Conservation (phyloP, 768 basidiomycete species). For the Tylopilus rubrobrunneus region DNA sequence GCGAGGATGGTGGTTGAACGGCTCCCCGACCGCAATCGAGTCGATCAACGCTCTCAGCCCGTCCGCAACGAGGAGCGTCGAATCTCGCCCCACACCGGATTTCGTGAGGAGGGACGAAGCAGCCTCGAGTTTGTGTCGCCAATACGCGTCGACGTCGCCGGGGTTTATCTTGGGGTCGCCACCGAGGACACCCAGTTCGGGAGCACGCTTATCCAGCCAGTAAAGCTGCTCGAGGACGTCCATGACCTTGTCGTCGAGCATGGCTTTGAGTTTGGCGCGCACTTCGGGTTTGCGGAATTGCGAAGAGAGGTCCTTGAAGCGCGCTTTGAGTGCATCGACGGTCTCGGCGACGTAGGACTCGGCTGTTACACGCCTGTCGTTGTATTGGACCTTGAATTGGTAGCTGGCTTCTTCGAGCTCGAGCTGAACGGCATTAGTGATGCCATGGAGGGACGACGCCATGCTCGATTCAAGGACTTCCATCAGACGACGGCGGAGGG, state of each 20-base stretch:
- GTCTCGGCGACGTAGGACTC: conserved; percentile 99
- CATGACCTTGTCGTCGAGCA: conserved; percentile 97
- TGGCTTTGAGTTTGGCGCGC: conserved; percentile 80
- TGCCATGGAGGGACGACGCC: conserved; percentile 92
- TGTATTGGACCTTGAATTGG: conserved; percentile 99
- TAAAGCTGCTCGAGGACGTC: conserved; percentile 96
- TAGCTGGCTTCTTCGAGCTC: conserved; percentile 97
- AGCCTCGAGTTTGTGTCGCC: conserved; percentile 95
- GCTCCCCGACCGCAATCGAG: conserved; percentile 82
- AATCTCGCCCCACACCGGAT: conserved; percentile 91
- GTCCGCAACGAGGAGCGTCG: conserved; percentile 92
- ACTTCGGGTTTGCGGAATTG: conserved; percentile 89
- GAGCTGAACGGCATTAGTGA: conserved; percentile 95
- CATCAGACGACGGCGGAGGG: conserved; percentile 87
- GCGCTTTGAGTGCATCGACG: conserved; percentile 85
- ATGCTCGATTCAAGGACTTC: conserved; percentile 97
- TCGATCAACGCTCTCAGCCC: conserved; percentile 88
- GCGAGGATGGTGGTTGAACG: conserved; percentile 86
- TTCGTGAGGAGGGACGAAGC: conserved; percentile 92
- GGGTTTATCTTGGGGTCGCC: conserved; percentile 66
- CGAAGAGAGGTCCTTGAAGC: conserved; percentile 80
- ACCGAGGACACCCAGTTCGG: conserved; percentile 69
- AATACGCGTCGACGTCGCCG: conserved; percentile 82
- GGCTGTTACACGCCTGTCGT: conserved; percentile 89
- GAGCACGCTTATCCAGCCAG: conserved; percentile 86